Evolutionary conservation across 768 basidiomycete genomes (phyloP).

Genomic region (Russula griseocarnosa): DNA sequence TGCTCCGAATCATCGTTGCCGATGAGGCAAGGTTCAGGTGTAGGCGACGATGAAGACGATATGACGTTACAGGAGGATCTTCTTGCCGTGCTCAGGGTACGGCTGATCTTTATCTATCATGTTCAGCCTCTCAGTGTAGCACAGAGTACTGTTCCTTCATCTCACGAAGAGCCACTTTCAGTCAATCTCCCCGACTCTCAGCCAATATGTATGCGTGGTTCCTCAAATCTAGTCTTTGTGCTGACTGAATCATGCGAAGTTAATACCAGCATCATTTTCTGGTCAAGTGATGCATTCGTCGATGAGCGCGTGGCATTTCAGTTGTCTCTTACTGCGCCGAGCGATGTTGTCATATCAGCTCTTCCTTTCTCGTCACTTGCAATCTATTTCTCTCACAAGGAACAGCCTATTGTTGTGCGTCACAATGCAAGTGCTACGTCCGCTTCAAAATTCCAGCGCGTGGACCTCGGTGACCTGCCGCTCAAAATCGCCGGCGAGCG

Average conservation of each 20-base stretch:
- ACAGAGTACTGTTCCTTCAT: slow-evolving; percentile 68
- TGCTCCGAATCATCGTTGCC: not conserved
- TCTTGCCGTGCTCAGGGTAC: slow-evolving; percentile 65
- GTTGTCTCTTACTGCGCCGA: slow-evolving; percentile 55
- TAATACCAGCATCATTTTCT: slow-evolving; percentile 63
- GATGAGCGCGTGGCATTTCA: slow-evolving; percentile 70
- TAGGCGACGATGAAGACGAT: slow-evolving; percentile 41
- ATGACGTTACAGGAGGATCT: slow-evolving; percentile 63
- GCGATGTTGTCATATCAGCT: slow-evolving; percentile 44
- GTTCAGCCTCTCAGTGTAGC: not conserved
- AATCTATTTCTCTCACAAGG: slow-evolving; percentile 53
- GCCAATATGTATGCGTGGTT: slow-evolving; percentile 52
- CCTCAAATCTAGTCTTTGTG: slow-evolving; percentile 17
- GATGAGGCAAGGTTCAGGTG: slow-evolving; percentile 31
- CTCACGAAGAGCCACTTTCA: slow-evolving; percentile 50
- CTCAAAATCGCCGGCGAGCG: slow-evolving; percentile 29
- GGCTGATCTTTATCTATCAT: slow-evolving; percentile 16
- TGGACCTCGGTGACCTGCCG: slow-evolving; percentile 46
- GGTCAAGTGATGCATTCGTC: slow-evolving; percentile 58
- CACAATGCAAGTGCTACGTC: slow-evolving; percentile 35
- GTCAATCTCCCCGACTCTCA: slow-evolving; percentile 62
- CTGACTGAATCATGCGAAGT: slow-evolving; percentile 44
- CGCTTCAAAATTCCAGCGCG: slow-evolving; percentile 36
- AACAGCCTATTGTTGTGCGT: slow-evolving; percentile 49
- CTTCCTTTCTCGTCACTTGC: slow-evolving; percentile 60